Base-by-base conservation (phyloP, 139 green algal genomes). In the Chlamydomonas schloesseri region DNA sequence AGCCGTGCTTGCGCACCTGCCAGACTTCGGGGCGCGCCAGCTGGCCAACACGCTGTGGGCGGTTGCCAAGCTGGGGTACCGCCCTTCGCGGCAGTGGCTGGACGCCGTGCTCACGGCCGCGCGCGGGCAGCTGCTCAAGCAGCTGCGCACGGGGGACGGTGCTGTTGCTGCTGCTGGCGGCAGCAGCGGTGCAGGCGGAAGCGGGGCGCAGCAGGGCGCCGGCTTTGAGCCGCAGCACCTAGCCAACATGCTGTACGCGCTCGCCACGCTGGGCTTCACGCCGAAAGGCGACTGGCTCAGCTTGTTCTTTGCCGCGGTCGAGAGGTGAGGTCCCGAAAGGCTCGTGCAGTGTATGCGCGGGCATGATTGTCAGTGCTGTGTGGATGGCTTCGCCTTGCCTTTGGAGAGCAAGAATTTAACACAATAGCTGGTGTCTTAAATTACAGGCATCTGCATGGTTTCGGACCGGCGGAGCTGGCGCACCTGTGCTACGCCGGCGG, bases 31-130 rank as follows among this genome's bases (percentile, higher is more conserved):
- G 17, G 37, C 60, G 11, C 73, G 90, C 20, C 87, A 93, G 84
- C 70, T 93, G 11, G 81, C 90, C n/a, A 93, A 93, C 71, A 89
- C 37, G 28, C 60, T 93, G 33, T 93, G 90, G 90, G 87, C 81
- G 17, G n/a, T 90, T 1, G 83, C 73, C 8, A 83, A 86, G 70
- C 70, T 90, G 13, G 53, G 76, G 0, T 71, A 76, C 47, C 58
- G 58, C 13, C 90, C 87, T 4, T 46, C 77, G 13, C 3, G 20
- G 8, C 20, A 23, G 0, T 91, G 83, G 84, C 50, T 72, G 17
- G 69, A 24, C 0, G 33, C 70, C 5, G 50, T 88, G 29, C n/a
- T 89, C 1, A 42, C 67, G 17, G 78, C 73, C 2, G 70, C 62
- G 0, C 20, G 57, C 13, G 11, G 29, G n/a, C 73, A 73, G 26